Evolutionary conservation across 2,329 filamentous ascomycete genomes (phyloP), one percentile per base, ranked within the genome.

Genomic region (Colletotrichum magnum): DNA sequence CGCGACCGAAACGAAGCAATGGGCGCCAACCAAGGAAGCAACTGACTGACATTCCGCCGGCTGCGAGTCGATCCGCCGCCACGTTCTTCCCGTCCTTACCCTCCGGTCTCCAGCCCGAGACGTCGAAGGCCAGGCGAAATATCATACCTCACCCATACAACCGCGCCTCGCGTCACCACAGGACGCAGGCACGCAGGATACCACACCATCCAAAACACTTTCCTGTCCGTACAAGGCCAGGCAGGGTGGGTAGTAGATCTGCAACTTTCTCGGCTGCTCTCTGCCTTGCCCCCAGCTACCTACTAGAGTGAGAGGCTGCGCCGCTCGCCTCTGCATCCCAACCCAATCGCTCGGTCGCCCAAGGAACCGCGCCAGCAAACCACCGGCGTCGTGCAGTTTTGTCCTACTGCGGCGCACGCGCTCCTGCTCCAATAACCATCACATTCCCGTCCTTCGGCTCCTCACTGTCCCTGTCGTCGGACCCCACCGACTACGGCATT

Each of bases 381-480:
- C 16, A 69, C 48, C 56, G 61, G 62, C 51, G 39, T 60, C 26
- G 39, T 16, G 36, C 56, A 47, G 36, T 54, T 47, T 56, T 39
- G 39, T 45, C 28, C 39, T 65, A 47, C 61, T 62, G 54, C 69
- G 63, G 64, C 53, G 65, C 45, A 60, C 57, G 60, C 32, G 16
- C 69, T 16, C 15, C 56, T 71, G 58, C 53, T 47, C 71, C 69
- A 72, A 72, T 64, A 71, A 56, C 71, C 58, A 71, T 18, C 64
- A 54, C 58, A 64, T 71, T 66, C 61, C 43, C 64, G 48, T 62
- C 64, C 52, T 56, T 43, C 58, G 61, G 18, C 56, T 45, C 57
- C 50, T 52, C 32, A 62, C 51, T 61, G 26, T 64, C 64, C 70
- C 60, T 62, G 68, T 69, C 64, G 43, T 56, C 58, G 32, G 41